These are phyloP conservation scores for Xylaria sp. DNA, from an alignment of 2,329 filamentous ascomycete species.

Conservation along the genomic window DNA sequence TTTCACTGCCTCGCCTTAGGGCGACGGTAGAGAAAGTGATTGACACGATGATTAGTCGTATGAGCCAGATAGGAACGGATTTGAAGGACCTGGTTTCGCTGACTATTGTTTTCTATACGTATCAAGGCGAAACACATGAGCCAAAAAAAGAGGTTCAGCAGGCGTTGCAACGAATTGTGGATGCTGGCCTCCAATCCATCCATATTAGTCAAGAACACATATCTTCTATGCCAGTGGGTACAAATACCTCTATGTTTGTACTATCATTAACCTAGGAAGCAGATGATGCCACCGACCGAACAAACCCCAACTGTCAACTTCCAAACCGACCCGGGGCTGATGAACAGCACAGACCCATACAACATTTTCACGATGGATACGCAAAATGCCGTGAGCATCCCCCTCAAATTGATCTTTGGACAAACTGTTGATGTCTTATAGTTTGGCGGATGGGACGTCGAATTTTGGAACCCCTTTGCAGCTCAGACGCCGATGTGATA, in stretches of 20 bases:
- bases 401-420: neutral
- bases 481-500: constrained; percentile 25
- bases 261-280: constrained; percentile 16
- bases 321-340: constrained; percentile 38
- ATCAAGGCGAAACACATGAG: constrained; percentile 54
- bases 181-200: constrained; percentile 58
- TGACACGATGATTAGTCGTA: constrained; percentile 56
- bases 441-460: constrained; percentile 48
- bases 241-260: neutral
- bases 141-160: constrained; percentile 56
- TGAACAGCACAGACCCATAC: constrained; percentile 43
- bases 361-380: constrained; percentile 42
- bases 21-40: constrained; percentile 58
- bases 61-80: constrained; percentile 61
- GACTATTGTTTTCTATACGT: constrained; percentile 60
- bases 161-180: constrained; percentile 57
- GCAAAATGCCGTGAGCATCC: constrained; percentile 42
- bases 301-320: constrained; percentile 40
- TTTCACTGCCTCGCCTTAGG: constrained; percentile 45
- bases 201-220: constrained; percentile 56
- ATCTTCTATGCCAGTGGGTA: constrained; percentile 47
- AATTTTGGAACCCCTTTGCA: constrained; percentile 48
- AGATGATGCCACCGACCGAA: constrained; percentile 39
- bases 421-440: constrained; percentile 36
- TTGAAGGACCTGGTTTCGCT: constrained; percentile 62